Evolutionary conservation across 768 basidiomycete genomes (phyloP).

Genomic region (Lyophyllum semitale): DNA sequence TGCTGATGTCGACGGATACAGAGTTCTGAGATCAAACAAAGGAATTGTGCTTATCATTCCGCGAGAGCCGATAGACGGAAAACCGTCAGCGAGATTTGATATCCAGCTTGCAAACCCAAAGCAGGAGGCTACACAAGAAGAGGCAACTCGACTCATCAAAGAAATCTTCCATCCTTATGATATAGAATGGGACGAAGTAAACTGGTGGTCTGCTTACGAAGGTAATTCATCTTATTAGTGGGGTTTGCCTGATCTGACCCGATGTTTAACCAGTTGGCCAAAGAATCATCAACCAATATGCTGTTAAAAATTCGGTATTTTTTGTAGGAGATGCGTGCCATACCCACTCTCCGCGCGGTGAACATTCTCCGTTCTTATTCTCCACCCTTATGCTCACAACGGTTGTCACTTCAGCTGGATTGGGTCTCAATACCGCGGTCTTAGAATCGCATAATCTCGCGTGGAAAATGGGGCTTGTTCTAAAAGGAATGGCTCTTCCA

Average conservation of each 20-base stretch:
- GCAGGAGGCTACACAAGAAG: constrained; percentile 13
- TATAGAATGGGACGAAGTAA: constrained; percentile 17
- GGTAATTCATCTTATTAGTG: neutral
- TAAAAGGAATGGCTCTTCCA: constrained; percentile 10
- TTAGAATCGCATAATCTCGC: constrained; percentile 17
- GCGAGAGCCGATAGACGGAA: constrained; percentile 17
- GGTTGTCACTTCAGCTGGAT: constrained; percentile 5
- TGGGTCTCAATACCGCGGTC: constrained; percentile 17
- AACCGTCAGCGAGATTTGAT: constrained; percentile 19
- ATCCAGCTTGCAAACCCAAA: constrained; percentile 17
- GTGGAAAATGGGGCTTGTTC: constrained; percentile 16
- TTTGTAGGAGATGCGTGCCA: constrained; percentile 20
- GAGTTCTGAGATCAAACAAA: constrained; percentile 13
- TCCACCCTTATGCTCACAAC: neutral
- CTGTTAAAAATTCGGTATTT: constrained; percentile 7
- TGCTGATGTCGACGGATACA: neutral
- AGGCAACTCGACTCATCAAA: constrained; percentile 12
- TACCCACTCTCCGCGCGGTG: constrained; percentile 17
- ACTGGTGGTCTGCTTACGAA: constrained; percentile 20
- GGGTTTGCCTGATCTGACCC: neutral
- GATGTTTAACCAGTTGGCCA: constrained; percentile 11
- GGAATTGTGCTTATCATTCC: constrained; percentile 17
- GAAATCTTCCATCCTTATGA: constrained; percentile 15
- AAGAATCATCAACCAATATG: constrained; percentile 14
- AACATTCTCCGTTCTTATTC: neutral